A percentile compares a stretch with the other conserved stretches of the same genome.
These are phyloP conservation scores for Adansonia madagascariensis DNA, from an alignment of 441 rosid species.

Conservation along the genomic window DNA sequence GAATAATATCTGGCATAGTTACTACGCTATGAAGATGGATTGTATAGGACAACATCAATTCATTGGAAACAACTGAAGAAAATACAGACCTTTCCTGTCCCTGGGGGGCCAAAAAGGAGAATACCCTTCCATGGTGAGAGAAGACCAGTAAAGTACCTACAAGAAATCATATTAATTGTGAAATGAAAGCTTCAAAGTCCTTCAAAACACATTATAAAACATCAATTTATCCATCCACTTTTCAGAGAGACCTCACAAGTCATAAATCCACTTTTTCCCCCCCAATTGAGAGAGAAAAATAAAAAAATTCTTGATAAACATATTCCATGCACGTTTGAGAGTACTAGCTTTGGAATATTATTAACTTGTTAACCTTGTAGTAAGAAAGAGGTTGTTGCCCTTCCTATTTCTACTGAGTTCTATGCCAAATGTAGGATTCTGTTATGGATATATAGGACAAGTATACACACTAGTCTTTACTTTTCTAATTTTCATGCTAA, in stretches of 20 bases:
- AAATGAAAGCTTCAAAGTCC: conserved; percentile 12
- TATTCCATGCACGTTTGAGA: background rate
- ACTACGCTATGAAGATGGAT: too few species aligned
- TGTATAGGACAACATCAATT: too few species aligned
- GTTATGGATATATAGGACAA: background rate
- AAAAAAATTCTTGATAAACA: background rate
- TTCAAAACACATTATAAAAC: background rate
- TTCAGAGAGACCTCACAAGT: background rate
- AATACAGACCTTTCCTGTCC: conserved; percentile 86
- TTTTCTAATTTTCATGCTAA: background rate
- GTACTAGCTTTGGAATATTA: conserved; percentile 6
- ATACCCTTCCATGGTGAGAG: conserved; percentile 98
- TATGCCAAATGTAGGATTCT: background rate
- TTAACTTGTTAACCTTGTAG: background rate
- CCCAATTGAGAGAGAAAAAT: background rate
- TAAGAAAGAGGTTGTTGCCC: background rate
- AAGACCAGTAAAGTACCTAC: conserved; percentile 89
- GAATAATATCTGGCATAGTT: background rate
- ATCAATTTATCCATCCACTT: background rate
- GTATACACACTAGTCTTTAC: background rate
- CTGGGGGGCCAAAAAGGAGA: conserved; percentile 97
- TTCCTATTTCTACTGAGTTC: too few species aligned
- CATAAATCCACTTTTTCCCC: background rate
- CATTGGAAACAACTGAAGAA: background rate
- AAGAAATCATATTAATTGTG: conserved; percentile 16